Percentiles rank a stretch among this genome's conserved stretches.
Conservation (phyloP, 2,329 filamentous ascomycete genomes). For the Trichoderma koningii region DNA sequence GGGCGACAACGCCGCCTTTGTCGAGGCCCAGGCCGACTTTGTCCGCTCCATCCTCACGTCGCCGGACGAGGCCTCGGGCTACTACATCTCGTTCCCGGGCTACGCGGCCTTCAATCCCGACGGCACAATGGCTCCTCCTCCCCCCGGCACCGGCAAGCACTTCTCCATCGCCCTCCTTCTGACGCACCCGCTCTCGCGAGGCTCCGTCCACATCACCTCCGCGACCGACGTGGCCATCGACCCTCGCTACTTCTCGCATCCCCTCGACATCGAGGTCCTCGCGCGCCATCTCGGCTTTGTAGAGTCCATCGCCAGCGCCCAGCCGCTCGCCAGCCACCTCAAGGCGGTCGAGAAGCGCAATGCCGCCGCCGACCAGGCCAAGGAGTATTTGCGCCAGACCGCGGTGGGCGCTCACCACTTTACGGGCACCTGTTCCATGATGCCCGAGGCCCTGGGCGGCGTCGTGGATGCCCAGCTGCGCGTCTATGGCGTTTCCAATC, state of each 20-base stretch:
- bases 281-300: slow-evolving; percentile 48
- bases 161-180: slow-evolving; percentile 58
- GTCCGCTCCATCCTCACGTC: slow-evolving; percentile 21
- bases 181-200: slow-evolving; percentile 62
- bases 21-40: slow-evolving; percentile 19
- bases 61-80: slow-evolving; percentile 15
- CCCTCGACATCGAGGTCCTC: slow-evolving; percentile 58
- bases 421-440: slow-evolving; percentile 53
- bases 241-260: slow-evolving; percentile 56
- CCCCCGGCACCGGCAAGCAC: slow-evolving; percentile 48
- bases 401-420: slow-evolving; percentile 50
- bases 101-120: slow-evolving; percentile 35
- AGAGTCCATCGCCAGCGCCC: slow-evolving; percentile 41
- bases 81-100: slow-evolving; percentile 23
- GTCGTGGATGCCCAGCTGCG: slow-evolving; percentile 26
- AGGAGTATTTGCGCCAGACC: slow-evolving; percentile 37
- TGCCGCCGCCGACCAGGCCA: slow-evolving; percentile 39
- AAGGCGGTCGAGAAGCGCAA: slow-evolving; percentile 40
- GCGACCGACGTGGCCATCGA: slow-evolving; percentile 51
- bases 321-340: slow-evolving; percentile 45
- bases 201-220: slow-evolving; percentile 57
- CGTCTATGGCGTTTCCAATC: slow-evolving; percentile 30
- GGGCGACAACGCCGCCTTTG: background rate
- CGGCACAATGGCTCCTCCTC: slow-evolving; percentile 29
- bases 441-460: slow-evolving; percentile 45